Evolutionary conservation across 176 grass and related monocot species (phyloP).

Genomic region (Ampelocalamus luodianensis): DNA sequence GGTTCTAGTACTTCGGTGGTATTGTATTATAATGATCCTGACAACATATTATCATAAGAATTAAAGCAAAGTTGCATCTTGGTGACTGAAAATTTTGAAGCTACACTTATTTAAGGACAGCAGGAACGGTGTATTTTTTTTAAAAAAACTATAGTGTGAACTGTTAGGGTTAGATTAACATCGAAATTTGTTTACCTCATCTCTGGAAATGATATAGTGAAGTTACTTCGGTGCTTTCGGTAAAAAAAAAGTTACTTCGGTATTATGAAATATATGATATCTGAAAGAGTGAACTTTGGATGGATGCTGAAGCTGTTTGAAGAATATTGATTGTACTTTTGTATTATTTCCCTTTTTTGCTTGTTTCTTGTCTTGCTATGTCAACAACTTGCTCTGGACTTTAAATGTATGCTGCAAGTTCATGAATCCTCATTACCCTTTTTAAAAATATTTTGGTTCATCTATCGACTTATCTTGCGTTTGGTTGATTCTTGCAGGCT

Average conservation of each 20-base stretch:
- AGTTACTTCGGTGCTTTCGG: neutral
- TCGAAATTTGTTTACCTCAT: neutral
- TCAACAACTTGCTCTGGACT: neutral
- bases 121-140: neutral
- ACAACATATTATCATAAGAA: neutral
- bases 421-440: neutral
- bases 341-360: neutral
- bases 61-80: neutral
- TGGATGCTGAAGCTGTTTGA: neutral
- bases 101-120: neutral
- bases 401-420: slow-evolving; percentile 5
- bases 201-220: neutral
- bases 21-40: neutral
- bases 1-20: neutral
- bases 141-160: neutral
- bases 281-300: neutral
- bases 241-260: neutral
- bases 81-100: neutral
- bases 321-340: neutral
- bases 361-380: neutral
- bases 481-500: slow-evolving; percentile 76
- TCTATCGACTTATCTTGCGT: slow-evolving; percentile 40
- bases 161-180: neutral
- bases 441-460: slow-evolving; percentile 25
- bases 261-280: neutral